phyloP scores from a whole-genome alignment of 768 basidiomycete genomes.

The Boletus eberwhitei region DNA sequence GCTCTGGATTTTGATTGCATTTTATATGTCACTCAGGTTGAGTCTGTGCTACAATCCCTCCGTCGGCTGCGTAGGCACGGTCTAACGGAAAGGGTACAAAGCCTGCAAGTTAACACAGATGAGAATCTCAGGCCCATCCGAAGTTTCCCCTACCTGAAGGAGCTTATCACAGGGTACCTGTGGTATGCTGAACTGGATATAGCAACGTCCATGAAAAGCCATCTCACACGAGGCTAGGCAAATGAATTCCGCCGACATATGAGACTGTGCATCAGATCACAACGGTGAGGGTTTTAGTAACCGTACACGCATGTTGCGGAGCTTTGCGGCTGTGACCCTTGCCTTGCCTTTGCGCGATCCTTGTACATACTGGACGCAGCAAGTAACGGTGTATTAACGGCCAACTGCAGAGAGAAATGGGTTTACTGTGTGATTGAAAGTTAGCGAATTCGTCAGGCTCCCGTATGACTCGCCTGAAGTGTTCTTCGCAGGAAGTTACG shows the following conservation, averaged over 20 bases:
- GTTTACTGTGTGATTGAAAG: not conserved
- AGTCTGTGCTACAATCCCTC: not conserved
- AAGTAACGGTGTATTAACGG: not conserved
- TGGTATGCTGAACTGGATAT: too few relatives aligned
- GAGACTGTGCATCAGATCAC: not conserved
- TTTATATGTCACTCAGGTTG: not conserved
- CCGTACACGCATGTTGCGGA: too few relatives aligned
- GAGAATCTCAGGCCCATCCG: not conserved
- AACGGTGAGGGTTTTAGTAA: too few relatives aligned
- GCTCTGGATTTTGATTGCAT: not conserved
- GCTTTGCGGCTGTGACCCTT: not conserved
- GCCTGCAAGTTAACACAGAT: not conserved
- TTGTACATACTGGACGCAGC: not conserved
- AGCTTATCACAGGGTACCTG: not conserved
- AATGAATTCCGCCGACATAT: not conserved
- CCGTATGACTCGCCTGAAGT: not conserved
- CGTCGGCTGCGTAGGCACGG: not conserved
- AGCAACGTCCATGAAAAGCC: not conserved
- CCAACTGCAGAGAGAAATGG: not conserved
- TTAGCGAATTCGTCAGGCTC: not conserved
- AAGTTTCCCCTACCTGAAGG: not conserved
- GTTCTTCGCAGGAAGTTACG: constrained; percentile 12
- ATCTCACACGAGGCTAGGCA: not conserved
- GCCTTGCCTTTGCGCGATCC: not conserved
- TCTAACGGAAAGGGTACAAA: not conserved